Evolutionary conservation across 768 basidiomycete genomes (phyloP), one percentile per base, ranked within the genome.

Genomic region (Leccinum longicurvipes): DNA sequence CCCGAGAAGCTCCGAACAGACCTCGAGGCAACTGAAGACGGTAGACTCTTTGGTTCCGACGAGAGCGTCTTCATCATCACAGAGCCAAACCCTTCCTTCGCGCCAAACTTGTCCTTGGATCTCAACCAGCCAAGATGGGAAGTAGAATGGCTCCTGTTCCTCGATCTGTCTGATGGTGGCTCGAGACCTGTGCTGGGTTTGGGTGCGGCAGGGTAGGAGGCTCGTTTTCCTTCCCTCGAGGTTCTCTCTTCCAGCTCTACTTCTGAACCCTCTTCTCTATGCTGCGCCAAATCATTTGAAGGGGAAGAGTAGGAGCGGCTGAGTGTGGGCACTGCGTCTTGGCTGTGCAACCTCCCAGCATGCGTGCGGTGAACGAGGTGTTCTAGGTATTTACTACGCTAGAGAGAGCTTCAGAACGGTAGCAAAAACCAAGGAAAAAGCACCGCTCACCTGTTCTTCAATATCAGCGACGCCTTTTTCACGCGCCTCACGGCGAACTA

Each of bases 321-420:
- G 42, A 84, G 32, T 2, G 63, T 58, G 28, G 56, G 78, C 3
- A 81, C 70, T 7, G 91, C 89, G 62, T 96, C 93, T 70, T 97
- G 93, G 14, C 80, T 78, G 52, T 86, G 85, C 34, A 95, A 73
- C 53, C 93, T 80, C 21, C 93, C 85, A 1, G 84, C 80, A 46
- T 79, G 77, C 0, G 91, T 89, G 64, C 90, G 90, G 27, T 79
- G 76, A 10, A 84, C 76, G 2, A 96, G 77, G 55, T 83, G 82
- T 53, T 87, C 85, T 10, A 94, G 85, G 65, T 95, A 92, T 8
- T 81, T 81, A 44, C 86, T 81, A 55, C 85, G 84, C 88, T 91
- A 60, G 31, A 62, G 31, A 41, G 12, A 54, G 51, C 41, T 36
- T 59, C 54, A 49, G 45, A 51, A 24, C 34, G 54, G 51, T 51